These are phyloP conservation scores for Exserohilum turcica DNA, from an alignment of 2,329 filamentous ascomycete species.

Conservation along the genomic window DNA sequence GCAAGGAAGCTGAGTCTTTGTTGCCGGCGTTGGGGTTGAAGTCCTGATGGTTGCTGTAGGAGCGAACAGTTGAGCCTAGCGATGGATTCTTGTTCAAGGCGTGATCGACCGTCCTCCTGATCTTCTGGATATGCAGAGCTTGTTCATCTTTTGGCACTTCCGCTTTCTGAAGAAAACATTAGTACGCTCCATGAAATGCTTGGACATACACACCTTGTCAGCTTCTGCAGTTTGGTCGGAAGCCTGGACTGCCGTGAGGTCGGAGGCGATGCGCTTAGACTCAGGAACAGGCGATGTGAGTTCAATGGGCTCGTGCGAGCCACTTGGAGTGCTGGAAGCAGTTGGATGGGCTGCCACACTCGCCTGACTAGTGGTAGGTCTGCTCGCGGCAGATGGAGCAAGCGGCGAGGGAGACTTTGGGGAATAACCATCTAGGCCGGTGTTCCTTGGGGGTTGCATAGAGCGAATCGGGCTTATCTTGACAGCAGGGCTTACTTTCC, in stretches of 20 bases:
- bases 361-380: neutral
- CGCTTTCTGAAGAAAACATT: neutral
- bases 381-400: neutral
- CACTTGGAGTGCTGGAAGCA: neutral
- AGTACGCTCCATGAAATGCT: neutral
- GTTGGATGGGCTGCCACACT: neutral
- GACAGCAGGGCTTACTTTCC: neutral
- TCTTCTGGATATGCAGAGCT: neutral
- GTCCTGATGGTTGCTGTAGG: neutral
- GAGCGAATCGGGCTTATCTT: constrained; percentile 29
- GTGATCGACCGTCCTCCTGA: neutral
- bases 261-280: neutral
- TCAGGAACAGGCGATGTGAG: neutral
- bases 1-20: neutral
- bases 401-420: neutral
- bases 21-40: neutral
- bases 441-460: constrained; percentile 28
- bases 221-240: neutral
- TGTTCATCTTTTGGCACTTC: neutral
- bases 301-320: neutral
- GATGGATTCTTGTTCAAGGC: neutral
- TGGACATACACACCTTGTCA: neutral
- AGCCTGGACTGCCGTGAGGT: neutral
- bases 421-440: constrained; percentile 1
- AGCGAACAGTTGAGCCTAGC: neutral